Conservation (phyloP, 2,329 filamentous ascomycete genomes). For the Aspergillus tubingensis region DNA sequence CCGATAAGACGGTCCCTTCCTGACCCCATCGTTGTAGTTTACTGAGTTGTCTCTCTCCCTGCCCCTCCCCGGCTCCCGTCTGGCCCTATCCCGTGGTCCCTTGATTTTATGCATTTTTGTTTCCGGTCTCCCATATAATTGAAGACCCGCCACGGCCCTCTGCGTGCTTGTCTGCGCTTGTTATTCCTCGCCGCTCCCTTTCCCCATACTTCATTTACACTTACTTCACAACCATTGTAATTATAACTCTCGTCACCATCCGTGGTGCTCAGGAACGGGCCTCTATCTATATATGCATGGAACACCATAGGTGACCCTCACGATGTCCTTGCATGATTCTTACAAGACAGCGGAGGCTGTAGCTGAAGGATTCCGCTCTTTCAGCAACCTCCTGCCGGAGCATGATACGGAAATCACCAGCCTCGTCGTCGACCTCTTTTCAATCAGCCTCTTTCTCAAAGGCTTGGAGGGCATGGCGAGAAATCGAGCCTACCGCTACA, state of each 20-base stretch:
- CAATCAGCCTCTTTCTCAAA: conserved; percentile 54
- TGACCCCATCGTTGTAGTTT: conserved; percentile 18
- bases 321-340: conserved; percentile 45
- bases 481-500: conserved; percentile 41
- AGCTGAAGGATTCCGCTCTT: conserved; percentile 52
- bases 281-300: conserved; percentile 16
- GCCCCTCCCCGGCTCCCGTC: conserved; percentile 19
- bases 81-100: conserved; percentile 4
- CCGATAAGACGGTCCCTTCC: conserved; percentile 20
- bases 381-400: conserved; percentile 54
- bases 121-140: not conserved
- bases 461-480: conserved; percentile 49
- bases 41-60: conserved; percentile 19
- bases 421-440: conserved; percentile 57
- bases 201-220: not conserved
- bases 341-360: conserved; percentile 56
- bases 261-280: not conserved
- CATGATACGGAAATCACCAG: conserved; percentile 55
- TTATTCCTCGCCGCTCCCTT: not conserved
- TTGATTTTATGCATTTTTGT: not conserved
- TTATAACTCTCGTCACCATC: not conserved
- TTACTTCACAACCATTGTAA: not conserved
- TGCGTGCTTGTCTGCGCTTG: not conserved
- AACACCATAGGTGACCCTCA: conserved; percentile 15
- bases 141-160: not conserved